Conservation (phyloP, 2,329 filamentous ascomycete species). For the Diaporthe citriasiana region DNA sequence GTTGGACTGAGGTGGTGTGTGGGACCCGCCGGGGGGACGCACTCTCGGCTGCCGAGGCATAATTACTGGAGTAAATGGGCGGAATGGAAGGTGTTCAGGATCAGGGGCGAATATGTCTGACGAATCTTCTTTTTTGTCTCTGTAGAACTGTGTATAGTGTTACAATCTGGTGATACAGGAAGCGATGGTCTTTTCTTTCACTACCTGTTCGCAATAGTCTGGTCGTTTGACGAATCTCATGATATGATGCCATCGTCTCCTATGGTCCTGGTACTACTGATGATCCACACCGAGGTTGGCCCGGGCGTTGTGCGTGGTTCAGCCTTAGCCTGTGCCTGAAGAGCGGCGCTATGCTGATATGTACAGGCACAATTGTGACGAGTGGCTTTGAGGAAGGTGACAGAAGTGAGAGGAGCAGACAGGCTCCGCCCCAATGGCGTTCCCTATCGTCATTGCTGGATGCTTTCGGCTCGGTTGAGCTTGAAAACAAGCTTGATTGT, state of each 20-base stretch:
- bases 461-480: slow-evolving; percentile 27
- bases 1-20: slow-evolving; percentile 54
- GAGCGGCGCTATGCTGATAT: neutral
- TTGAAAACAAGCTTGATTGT: slow-evolving; percentile 36
- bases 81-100: slow-evolving; percentile 5
- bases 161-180: slow-evolving; percentile 5
- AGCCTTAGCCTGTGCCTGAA: neutral
- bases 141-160: slow-evolving; percentile 8
- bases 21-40: neutral
- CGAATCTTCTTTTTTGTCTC: slow-evolving; percentile 4
- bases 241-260: slow-evolving; percentile 33
- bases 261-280: slow-evolving; percentile 1
- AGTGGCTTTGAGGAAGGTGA: neutral
- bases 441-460: neutral
- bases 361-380: neutral
- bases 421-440: neutral
- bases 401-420: neutral
- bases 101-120: slow-evolving; percentile 11
- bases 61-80: slow-evolving; percentile 23
- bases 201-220: neutral
- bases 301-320: slow-evolving; percentile 13
- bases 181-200: neutral
- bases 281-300: slow-evolving; percentile 26
- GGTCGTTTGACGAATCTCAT: slow-evolving; percentile 31
- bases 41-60: slow-evolving; percentile 18